Base-by-base conservation (phyloP, 2,329 filamentous ascomycete species). In the Phialemonium atrogriseum region DNA sequence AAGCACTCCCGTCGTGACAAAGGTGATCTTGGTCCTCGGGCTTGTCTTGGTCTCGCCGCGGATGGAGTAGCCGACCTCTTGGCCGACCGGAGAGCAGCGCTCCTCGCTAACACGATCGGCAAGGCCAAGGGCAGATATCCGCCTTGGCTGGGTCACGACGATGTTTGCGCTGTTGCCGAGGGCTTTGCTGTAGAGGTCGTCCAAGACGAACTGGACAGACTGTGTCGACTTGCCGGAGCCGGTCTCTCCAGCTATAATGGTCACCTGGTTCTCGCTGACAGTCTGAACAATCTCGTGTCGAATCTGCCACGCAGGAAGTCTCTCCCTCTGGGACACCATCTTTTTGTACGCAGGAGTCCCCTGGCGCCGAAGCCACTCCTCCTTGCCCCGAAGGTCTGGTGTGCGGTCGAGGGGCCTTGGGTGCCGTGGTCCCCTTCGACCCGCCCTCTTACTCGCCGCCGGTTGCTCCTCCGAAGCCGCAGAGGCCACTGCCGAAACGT, bases 151-250 rank as follows among this genome's bases (percentile, higher is more conserved):
- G 0, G 91, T 98, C 48, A 94, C 94, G 38, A 98, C 77, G 40
- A 98, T 94, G 49, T 93, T 95, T 19, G 80, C 84, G 10, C 75
- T 75, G 10, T 73, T 73, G 3, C 89, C 91, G 7, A 93, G 66
- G 7, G 80, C 75, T 27, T 73, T 70, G 39, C 73, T 68, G 46
- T 95, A 94, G 41, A 96, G 64, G 46, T 96, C 85, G 48, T 98
- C 91, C 2, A 98, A 68, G 25, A 98, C 71, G 55, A 96, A 98
- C 54, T 98, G 91, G 20, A 96, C 86, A 3, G 86, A 91, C 55
- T 98, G 91, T 1, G 91, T 96, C 29, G 85, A 94, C 58, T 98
- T 98, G 50, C 91, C 91, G 12, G 86, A 94, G 32, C 91, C 91
- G 4, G 91, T 98, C 59, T 96, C 91, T 44, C 91, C 91, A 25